Evolutionary conservation across 2,329 filamentous ascomycete species (phyloP), one percentile per base, ranked within the genome.

Genomic region (Monosporascus ibericus): DNA sequence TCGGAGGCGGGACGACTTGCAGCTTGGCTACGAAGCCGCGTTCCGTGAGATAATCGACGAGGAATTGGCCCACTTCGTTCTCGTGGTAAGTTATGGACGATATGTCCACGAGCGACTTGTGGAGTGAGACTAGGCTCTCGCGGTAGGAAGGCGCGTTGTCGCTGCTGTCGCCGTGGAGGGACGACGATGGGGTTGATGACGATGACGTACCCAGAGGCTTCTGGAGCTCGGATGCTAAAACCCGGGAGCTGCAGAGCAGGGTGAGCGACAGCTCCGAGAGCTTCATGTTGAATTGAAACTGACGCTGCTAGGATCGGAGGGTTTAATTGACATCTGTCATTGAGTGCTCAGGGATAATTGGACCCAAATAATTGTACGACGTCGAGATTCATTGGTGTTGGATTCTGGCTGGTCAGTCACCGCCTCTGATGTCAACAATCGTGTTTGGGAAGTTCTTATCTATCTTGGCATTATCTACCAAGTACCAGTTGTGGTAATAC

Each of bases 31-130:
- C 63, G 65, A 78, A 82, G 52, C 72, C 70, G 22, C 64, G 70
- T 2, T 64, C 55, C 4, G 75, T 68, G 6, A 96, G 81, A 63
- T 89, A 90, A 1, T 78, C 71, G 37, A 80, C 75, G 5, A 96
- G 77, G 70, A 86, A 90, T 47, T 79, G 66, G 44, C 86, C 89
- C 7, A 91, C 84, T 1, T 77, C 71, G 42, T 80, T 72, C 67
- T 96, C 91, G 56, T 85, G 77, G 46, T 81, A 81, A 3, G 81
- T 84, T 56, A 90, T 79, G 1, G 90, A 95, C 48, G 86, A 78
- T 44, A 86, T 86, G 53, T 86, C 76, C 30, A 92, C 78, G n/a
- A 96, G 81, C 17, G 82, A 79, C 50, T 85, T 82, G 72, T 95
- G 91, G 14, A 95, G 78, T 18, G 78, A 77, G 44, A 95, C 77